Evolutionary conservation across 306 rosid genomes (phyloP).

Genomic region (Begonia loranthoides): DNA sequence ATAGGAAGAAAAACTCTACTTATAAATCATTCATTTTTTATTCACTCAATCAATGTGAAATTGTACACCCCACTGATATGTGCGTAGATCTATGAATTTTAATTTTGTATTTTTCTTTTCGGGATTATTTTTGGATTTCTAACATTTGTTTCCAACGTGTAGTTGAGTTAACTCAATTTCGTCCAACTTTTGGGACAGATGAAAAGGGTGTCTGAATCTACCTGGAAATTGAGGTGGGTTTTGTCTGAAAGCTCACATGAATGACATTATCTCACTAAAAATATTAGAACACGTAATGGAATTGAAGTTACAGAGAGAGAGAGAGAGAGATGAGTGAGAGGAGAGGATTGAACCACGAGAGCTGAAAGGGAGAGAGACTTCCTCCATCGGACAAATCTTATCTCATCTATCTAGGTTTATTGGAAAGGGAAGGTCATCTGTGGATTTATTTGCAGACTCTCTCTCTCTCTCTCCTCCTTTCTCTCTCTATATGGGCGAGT

Average conservation of each 20-base stretch:
- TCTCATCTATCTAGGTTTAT: constrained; percentile 35
- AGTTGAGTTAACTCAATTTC: constrained; percentile 12
- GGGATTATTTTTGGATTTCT: constrained; percentile 18
- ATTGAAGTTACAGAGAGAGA: constrained; percentile 22
- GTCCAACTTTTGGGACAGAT: constrained; percentile 35
- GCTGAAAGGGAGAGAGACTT: constrained; percentile 15
- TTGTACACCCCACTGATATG: constrained; percentile 16
- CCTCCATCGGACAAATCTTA: constrained; percentile 67
- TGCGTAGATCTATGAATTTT: too few species aligned
- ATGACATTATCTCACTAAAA: constrained; percentile 31
- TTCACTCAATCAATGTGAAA: too few species aligned
- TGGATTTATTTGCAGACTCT: constrained; percentile 5
- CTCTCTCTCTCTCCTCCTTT: background rate
- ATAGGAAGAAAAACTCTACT: too few species aligned
- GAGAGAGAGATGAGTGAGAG: constrained; percentile 33
- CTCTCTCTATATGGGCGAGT: constrained; percentile 1
- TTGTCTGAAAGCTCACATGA: constrained; percentile 43
- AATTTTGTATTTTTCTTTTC: too few species aligned
- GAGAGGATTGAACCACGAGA: constrained; percentile 63
- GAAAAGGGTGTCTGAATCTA: constrained; percentile 70
- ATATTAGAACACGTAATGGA: constrained; percentile 5
- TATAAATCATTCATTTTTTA: too few species aligned
- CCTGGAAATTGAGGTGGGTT: constrained; percentile 90
- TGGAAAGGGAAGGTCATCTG: constrained; percentile 50
- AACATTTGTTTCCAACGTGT: constrained; percentile 13